Conservation (phyloP, 1,139 yeast genomes). For the Wickerhamiella infanticola region DNA sequence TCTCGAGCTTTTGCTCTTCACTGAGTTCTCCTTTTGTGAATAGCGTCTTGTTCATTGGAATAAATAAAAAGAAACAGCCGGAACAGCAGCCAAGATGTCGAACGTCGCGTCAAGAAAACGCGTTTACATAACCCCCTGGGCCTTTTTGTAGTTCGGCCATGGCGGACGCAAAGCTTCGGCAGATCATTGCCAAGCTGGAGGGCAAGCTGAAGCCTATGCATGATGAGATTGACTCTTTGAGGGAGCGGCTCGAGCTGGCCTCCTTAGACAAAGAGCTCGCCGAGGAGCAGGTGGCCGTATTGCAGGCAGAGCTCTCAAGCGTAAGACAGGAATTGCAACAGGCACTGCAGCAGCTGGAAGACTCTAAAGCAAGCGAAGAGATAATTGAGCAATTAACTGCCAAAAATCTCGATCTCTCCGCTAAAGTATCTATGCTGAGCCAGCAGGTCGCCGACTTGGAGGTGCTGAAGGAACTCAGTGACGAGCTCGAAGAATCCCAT, state of each 20-base stretch:
- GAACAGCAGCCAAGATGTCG: no score
- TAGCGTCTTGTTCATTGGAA: background rate
- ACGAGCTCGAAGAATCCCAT: constrained; percentile 35
- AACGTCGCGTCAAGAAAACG: no score
- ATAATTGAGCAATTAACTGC: constrained; percentile 38
- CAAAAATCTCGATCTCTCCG: constrained; percentile 35
- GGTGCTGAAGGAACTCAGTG: constrained; percentile 43
- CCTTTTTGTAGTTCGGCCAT: background rate
- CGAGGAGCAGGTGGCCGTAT: constrained; percentile 27
- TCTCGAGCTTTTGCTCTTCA: constrained; percentile 85
- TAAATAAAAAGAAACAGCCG: no score
- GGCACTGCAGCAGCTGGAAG: constrained; percentile 19
- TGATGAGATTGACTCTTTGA: constrained; percentile 10
- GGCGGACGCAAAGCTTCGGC: constrained; percentile 1
- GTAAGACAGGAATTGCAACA: constrained; percentile 25
- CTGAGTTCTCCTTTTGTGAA: constrained; percentile 30
- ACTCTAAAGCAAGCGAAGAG: constrained; percentile 26
- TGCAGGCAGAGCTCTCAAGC: constrained; percentile 22
- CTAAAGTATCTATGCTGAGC: constrained; percentile 28
- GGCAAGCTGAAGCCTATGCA: constrained; percentile 9
- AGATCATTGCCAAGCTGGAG: constrained; percentile 11
- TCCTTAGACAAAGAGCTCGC: constrained; percentile 41
- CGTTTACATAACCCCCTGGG: background rate
- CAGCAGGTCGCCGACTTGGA: constrained; percentile 40
- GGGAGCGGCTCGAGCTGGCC: constrained; percentile 24